Base-by-base conservation (phyloP, 2,329 filamentous ascomycete genomes). In the Aspergillaceae sp. region DNA sequence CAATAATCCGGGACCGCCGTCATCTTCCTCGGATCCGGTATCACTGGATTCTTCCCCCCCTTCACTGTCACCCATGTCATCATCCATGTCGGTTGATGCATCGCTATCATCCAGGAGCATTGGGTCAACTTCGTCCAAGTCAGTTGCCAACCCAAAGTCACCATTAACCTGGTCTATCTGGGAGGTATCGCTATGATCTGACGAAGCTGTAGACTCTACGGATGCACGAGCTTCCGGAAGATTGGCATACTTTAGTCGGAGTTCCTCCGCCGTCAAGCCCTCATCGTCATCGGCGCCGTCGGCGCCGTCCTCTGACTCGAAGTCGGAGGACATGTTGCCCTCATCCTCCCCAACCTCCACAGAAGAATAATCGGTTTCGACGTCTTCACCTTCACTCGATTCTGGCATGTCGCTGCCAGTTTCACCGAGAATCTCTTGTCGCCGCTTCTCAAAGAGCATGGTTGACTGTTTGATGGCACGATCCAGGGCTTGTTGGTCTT, bases 321-420 rank as follows among this genome's bases (percentile, higher is more conserved):
- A 70, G 56, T 53, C 65, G 54, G 54, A 73, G 59, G 53, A 76
- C 73, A 62, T 77, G 32, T 76, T 75, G 40, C 64, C 67, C 48
- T 74, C 77, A 29, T 74, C 72, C 10, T 75, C 74, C 30, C 58
- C 58, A 50, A 84, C 84, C 0, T 83, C 86, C 47, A 83, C 74
- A 50, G 83, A 85, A 7, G 43, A 48, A 30, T 52, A 55, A 44
- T 61, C 59, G 1, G 57, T 57, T 11, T 55, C 59, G 9, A 38
- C 53, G 43, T 60, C 61, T 37, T 65, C 61, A 10, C 57, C 64
- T 11, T 66, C 56, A 86, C 83, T 56, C 81, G 86, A 68, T 84
- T 81, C 56, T 84, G 87, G 58, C 86, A 75, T 42, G 82, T 87
- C 59, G 79, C 82, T 67, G 76, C 82, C 61, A 78, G 77, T 54